These are phyloP conservation scores for Potentilla sterilis DNA, from an alignment of 306 rosid species.

Conservation along the genomic window DNA sequence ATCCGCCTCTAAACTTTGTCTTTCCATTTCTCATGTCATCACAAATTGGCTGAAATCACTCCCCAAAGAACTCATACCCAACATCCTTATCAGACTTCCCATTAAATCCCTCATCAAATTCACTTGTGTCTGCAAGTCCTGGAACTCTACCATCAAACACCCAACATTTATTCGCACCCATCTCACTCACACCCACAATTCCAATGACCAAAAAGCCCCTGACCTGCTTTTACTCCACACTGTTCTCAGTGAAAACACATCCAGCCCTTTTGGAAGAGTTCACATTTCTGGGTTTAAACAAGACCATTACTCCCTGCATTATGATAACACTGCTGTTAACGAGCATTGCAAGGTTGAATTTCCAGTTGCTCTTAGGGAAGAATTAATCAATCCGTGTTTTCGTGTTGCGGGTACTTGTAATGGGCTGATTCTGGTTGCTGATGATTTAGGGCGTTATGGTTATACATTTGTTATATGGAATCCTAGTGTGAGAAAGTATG, in stretches of 20 bases:
- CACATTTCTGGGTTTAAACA: background rate
- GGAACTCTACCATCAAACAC: slow-evolving; percentile 1
- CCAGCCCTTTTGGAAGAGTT: background rate
- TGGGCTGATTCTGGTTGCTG: background rate
- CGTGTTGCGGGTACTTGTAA: background rate
- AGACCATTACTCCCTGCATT: background rate
- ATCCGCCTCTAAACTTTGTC: background rate
- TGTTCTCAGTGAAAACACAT: background rate
- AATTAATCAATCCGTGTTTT: background rate
- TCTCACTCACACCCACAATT: background rate
- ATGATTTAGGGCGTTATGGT: background rate
- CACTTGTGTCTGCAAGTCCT: background rate
- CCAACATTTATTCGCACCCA: background rate
- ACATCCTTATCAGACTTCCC: background rate
- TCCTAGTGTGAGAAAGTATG: background rate
- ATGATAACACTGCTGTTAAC: background rate
- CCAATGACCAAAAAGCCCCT: background rate
- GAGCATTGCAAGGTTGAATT: background rate
- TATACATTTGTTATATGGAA: background rate
- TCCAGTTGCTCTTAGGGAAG: background rate
- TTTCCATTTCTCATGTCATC: background rate
- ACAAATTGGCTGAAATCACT: background rate
- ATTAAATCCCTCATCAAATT: background rate
- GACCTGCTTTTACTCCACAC: background rate
- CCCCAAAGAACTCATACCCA: background rate